A percentile compares a stretch with the other conserved stretches of the same genome.
Evolutionary conservation across 2,329 filamentous ascomycete species (phyloP).

Genomic region (Curvularia sp.): DNA sequence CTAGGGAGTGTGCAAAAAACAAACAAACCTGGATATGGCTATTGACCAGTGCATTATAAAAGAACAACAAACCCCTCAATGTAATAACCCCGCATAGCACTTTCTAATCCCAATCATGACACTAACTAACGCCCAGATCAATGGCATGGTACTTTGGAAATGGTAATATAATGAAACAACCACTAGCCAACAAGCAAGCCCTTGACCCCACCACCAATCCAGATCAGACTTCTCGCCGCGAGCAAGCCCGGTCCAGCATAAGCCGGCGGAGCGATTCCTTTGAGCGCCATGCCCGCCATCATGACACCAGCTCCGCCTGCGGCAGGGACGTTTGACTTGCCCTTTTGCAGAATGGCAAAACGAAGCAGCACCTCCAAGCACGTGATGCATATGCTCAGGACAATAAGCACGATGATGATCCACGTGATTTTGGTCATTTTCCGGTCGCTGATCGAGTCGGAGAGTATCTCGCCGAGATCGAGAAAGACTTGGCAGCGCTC

Average conservation of each 20-base stretch:
- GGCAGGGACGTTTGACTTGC: constrained; percentile 24
- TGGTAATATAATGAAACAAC: too few relatives aligned
- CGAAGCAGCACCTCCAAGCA: constrained; percentile 86
- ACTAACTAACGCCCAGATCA: too few relatives aligned
- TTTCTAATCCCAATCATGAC: too few relatives aligned
- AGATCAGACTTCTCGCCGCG: constrained; percentile 34
- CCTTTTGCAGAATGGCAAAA: constrained; percentile 61
- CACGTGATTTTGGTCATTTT: constrained; percentile 97
- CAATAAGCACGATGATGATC: constrained; percentile 95
- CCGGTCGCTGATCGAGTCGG: constrained; percentile 87
- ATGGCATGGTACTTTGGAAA: too few relatives aligned
- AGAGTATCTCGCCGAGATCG: constrained; percentile 92
- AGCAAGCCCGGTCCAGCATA: constrained; percentile 41
- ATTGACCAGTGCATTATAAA: background rate
- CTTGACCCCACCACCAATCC: constrained; percentile 33
- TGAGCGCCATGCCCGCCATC: constrained; percentile 12
- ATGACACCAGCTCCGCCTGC: background rate
- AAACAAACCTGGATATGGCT: too few relatives aligned
- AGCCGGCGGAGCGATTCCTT: constrained; percentile 21
- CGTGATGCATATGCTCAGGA: constrained; percentile 89
- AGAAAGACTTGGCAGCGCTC: constrained; percentile 96
- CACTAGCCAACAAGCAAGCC: constrained; percentile 17
- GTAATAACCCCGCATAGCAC: background rate
- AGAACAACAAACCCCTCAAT: background rate
- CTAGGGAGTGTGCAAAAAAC: too few relatives aligned